A percentile compares a stretch with the other conserved stretches of the same genome.
These are phyloP conservation scores for Blastobotrys malaysiensis DNA, from an alignment of 1,139 yeast species.

Conservation along the genomic window DNA sequence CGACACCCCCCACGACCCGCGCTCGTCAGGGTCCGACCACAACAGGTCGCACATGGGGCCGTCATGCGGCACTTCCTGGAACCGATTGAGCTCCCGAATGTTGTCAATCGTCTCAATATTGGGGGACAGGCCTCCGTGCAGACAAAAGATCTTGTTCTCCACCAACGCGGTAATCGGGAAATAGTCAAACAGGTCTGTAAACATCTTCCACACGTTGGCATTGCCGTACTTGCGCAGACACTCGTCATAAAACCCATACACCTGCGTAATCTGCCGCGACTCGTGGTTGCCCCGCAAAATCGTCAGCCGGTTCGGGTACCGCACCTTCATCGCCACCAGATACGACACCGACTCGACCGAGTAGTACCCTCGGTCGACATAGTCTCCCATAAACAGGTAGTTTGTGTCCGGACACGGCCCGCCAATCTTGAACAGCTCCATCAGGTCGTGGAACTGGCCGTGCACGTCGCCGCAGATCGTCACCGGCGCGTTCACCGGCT, in stretches of 20 bases:
- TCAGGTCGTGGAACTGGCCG: constrained; percentile 91
- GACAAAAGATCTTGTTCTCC: constrained; percentile 77
- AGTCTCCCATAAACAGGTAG: constrained; percentile 82
- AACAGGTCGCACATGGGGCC: constrained; percentile 98
- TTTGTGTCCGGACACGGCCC: constrained; percentile 84
- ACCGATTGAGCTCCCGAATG: constrained; percentile 77
- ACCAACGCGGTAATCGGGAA: constrained; percentile 91
- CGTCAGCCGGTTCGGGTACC: constrained; percentile 91
- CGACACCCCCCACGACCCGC: constrained; percentile 94
- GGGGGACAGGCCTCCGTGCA: constrained; percentile 96
- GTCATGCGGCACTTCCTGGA: constrained; percentile 97
- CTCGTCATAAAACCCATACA: constrained; percentile 97
- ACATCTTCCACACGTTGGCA: constrained; percentile 87
- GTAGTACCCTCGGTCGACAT: constrained; percentile 96
- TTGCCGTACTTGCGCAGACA: constrained; percentile 92
- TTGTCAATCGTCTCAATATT: constrained; percentile 86
- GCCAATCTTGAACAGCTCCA: constrained; percentile 81
- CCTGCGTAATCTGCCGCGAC: constrained; percentile 94
- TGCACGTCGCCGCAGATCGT: constrained; percentile 99
- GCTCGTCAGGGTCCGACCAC: constrained; percentile 98
- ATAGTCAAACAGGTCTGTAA: constrained; percentile 81
- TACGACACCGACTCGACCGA: constrained; percentile 83
- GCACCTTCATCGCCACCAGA: constrained; percentile 74
- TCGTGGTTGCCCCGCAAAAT: constrained; percentile 96
- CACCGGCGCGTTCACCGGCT: constrained; percentile 91